These are phyloP conservation scores for Eucommia ulmoides DNA, from an alignment of 257 asterid genomes.

Conservation along the genomic window DNA sequence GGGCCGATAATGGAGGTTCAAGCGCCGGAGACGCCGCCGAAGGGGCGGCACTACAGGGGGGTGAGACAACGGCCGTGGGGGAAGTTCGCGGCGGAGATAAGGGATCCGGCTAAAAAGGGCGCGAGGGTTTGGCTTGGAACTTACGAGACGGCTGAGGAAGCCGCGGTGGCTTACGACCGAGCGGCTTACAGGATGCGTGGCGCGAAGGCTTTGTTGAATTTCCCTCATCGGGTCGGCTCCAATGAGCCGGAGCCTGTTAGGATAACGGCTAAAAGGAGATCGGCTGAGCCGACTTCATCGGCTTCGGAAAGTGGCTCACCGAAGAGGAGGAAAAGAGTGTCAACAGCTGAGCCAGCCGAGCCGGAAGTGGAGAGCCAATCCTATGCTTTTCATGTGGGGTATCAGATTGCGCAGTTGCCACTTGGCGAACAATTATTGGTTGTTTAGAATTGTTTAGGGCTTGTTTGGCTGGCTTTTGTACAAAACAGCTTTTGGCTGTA, in stretches of 20 bases:
- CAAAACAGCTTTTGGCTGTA: too few relatives aligned
- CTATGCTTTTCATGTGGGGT: slow-evolving; percentile 18
- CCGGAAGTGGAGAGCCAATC: slow-evolving; percentile 45
- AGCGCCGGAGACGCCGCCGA: slow-evolving; percentile 22
- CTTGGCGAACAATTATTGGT: slow-evolving; percentile 22
- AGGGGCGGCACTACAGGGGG: slow-evolving; percentile 63
- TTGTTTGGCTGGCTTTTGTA: neutral
- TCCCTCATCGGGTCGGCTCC: slow-evolving; percentile 54
- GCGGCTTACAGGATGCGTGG: slow-evolving; percentile 95
- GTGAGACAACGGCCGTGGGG: slow-evolving; percentile 93
- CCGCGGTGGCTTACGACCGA: slow-evolving; percentile 72
- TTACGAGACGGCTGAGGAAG: slow-evolving; percentile 79
- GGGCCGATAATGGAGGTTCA: slow-evolving; percentile 4
- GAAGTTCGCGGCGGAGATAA: slow-evolving; percentile 81
- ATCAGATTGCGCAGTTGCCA: slow-evolving; percentile 24
- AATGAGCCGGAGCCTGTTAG: slow-evolving; percentile 90
- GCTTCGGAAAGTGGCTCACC: slow-evolving; percentile 46
- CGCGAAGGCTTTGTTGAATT: slow-evolving; percentile 69
- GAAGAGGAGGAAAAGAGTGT: slow-evolving; percentile 31
- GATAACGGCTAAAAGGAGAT: slow-evolving; percentile 46
- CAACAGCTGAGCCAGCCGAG: slow-evolving; percentile 39
- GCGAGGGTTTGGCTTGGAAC: slow-evolving; percentile 95
- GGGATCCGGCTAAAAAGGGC: slow-evolving; percentile 85
- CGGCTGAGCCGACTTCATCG: slow-evolving; percentile 40
- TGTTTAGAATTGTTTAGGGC: neutral